Conservation (phyloP, 2,329 filamentous ascomycete species). For the Xylaria sp. region DNA sequence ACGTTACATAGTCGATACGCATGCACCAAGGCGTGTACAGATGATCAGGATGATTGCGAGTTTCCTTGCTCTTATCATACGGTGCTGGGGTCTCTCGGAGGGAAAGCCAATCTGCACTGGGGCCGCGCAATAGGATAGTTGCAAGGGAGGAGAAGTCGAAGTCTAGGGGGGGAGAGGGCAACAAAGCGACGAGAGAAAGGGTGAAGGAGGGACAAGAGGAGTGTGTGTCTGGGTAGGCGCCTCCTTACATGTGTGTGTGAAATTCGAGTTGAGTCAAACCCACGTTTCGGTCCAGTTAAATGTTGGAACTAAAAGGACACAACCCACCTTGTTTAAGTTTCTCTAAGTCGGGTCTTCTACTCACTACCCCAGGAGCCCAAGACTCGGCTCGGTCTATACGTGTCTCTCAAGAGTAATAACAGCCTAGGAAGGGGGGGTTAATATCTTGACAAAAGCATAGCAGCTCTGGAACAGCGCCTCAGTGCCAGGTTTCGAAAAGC, state of each 20-base stretch:
- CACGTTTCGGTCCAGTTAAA: background rate
- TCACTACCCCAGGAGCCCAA: background rate
- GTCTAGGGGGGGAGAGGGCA: background rate
- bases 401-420: background rate
- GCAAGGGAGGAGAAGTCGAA: background rate
- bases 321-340: conserved; percentile 2
- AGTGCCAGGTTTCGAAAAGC: background rate
- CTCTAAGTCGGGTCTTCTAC: conserved; percentile 1
- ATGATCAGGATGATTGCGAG: conserved; percentile 15
- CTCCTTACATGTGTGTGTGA: conserved; percentile 9
- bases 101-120: conserved; percentile 3
- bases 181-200: background rate
- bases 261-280: conserved; percentile 10
- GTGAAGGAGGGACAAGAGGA: background rate
- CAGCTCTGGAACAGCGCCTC: conserved; percentile 5
- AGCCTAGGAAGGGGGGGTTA: background rate
- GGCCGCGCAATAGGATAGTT: background rate
- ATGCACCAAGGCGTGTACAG: conserved; percentile 6
- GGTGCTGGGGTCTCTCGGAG: conserved; percentile 5
- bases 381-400: background rate
- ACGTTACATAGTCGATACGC: conserved; percentile 2
- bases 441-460: background rate
- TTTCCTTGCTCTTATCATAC: conserved; percentile 5
- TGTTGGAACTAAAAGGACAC: background rate
- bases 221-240: background rate